phyloP scores from a whole-genome alignment of 495 filamentous ascomycete genomes.

The Cercophora sp. region DNA sequence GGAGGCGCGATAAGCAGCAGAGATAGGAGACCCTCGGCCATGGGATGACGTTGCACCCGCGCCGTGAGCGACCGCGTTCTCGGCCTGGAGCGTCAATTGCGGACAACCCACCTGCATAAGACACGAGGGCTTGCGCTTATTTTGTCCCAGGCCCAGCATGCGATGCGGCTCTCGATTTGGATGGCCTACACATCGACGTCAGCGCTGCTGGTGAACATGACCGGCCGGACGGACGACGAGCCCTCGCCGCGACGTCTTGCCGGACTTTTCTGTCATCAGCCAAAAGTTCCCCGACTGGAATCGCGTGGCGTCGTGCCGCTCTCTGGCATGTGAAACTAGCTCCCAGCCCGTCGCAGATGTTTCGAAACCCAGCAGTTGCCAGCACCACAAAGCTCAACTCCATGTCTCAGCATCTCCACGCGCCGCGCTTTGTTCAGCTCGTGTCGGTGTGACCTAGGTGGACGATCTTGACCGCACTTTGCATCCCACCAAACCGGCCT shows the following conservation, averaged over 20 bases:
- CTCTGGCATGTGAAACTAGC: too few relatives aligned
- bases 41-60: not conserved
- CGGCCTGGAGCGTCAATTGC: not conserved
- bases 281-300: not conserved
- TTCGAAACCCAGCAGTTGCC: too few relatives aligned
- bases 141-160: not conserved
- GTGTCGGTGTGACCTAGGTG: not conserved
- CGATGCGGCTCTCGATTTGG: not conserved
- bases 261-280: not conserved
- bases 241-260: not conserved
- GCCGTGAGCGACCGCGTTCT: not conserved
- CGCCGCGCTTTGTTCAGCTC: constrained; percentile 6
- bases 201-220: too few relatives aligned
- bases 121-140: constrained; percentile 7
- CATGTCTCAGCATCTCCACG: constrained; percentile 8
- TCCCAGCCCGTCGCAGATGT: too few relatives aligned
- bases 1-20: constrained; percentile 10
- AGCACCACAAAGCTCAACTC: too few relatives aligned
- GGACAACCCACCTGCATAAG: not conserved
- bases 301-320: not conserved
- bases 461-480: constrained; percentile 4
- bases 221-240: not conserved
- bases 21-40: constrained; percentile 12
- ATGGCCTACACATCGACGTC: not conserved
- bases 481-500: not conserved